These are phyloP conservation scores for Magnusiomyces suaveolens DNA, from an alignment of 1,139 yeast species.

Conservation along the genomic window DNA sequence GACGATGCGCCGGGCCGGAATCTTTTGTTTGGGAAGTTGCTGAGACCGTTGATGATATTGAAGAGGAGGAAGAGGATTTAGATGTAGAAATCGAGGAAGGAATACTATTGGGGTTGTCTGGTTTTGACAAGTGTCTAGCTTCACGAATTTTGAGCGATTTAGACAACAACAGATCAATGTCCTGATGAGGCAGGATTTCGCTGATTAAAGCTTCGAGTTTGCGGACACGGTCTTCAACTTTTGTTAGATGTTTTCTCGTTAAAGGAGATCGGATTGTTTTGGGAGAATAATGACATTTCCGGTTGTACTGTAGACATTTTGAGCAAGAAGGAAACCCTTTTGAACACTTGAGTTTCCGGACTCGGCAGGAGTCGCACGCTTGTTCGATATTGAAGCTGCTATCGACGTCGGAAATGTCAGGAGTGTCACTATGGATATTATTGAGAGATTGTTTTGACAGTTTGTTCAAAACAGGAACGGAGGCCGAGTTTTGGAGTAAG, in stretches of 20 bases:
- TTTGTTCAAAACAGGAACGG: conserved; percentile 19
- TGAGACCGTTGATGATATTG: background rate
- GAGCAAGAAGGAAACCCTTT: conserved; percentile 66
- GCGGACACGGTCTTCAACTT: conserved; percentile 57
- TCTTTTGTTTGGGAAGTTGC: background rate
- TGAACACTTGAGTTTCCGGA: conserved; percentile 47
- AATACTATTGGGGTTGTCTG: no score
- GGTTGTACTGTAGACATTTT: conserved; percentile 61
- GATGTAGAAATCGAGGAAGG: background rate
- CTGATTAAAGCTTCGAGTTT: conserved; percentile 46
- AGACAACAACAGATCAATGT: conserved; percentile 34
- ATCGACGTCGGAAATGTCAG: no score
- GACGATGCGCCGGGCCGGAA: conserved; percentile 19
- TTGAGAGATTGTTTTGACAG: background rate
- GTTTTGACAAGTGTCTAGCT: no score
- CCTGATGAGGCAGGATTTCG: conserved; percentile 37
- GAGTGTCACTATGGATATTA: no score
- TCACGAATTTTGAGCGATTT: background rate
- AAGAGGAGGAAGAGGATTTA: background rate
- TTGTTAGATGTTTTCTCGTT: conserved; percentile 60
- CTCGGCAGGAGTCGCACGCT: conserved; percentile 41
- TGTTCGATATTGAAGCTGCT: conserved; percentile 16
- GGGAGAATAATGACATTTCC: conserved; percentile 74
- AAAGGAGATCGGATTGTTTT: conserved; percentile 68
- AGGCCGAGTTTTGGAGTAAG: conserved; percentile 13